Conservation (phyloP, 257 asterid genomes). For the Solanum rostratum region DNA sequence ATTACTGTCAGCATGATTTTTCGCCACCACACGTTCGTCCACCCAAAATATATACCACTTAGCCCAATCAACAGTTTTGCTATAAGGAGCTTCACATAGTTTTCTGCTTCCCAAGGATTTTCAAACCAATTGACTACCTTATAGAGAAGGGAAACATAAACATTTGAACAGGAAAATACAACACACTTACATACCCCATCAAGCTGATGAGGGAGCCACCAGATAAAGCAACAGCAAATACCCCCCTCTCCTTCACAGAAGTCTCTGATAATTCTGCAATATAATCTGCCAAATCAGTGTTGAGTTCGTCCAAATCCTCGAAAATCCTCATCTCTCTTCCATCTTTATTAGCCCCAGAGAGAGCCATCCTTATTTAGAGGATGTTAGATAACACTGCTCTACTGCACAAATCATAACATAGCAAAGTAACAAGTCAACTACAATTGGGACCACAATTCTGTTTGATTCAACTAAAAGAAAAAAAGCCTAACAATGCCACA, state of each 20-base stretch:
- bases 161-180: not conserved
- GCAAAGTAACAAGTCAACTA: not conserved
- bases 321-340: slow-evolving; percentile 60
- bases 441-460: slow-evolving; percentile 3
- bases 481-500: slow-evolving; percentile 7
- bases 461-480: not conserved
- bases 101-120: slow-evolving; percentile 41
- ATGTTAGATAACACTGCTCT: slow-evolving; percentile 6
- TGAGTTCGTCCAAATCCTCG: slow-evolving; percentile 55
- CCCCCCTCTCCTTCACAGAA: slow-evolving; percentile 84
- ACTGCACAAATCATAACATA: slow-evolving; percentile 7
- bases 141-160: not conserved
- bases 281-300: slow-evolving; percentile 77
- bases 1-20: slow-evolving; percentile 82
- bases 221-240: slow-evolving; percentile 72
- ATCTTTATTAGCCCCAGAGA: slow-evolving; percentile 31
- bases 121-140: not conserved
- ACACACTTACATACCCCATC: slow-evolving; percentile 42
- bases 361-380: slow-evolving; percentile 53
- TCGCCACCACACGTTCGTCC: slow-evolving; percentile 90
- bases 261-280: slow-evolving; percentile 77
- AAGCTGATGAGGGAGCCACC: slow-evolving; percentile 84
- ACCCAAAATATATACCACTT: slow-evolving; percentile 88
- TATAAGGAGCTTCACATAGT: slow-evolving; percentile 80
- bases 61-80: slow-evolving; percentile 92